Evolutionary conservation across 345 rosid genomes (phyloP).

Genomic region (Acer yangbiense): DNA sequence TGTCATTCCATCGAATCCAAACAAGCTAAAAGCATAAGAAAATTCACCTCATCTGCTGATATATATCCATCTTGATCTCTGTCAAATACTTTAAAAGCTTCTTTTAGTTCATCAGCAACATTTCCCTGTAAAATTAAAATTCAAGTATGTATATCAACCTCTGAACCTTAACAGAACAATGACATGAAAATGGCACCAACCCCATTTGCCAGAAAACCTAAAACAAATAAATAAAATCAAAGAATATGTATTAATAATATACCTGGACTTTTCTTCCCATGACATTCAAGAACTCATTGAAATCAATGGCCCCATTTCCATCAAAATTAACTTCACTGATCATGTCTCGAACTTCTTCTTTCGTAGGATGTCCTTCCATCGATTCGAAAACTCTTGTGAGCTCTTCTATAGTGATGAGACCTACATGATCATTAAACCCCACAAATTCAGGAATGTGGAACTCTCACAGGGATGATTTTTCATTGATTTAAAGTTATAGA

Average conservation of each 20-base stretch:
- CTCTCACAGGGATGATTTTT: no score
- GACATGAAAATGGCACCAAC: neutral
- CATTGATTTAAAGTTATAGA: no score
- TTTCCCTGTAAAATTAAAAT: slow-evolving; percentile 39
- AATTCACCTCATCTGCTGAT: slow-evolving; percentile 53
- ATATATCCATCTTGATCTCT: slow-evolving; percentile 68
- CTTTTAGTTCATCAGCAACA: slow-evolving; percentile 51
- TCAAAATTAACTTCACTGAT: slow-evolving; percentile 41
- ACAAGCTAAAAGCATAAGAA: no score
- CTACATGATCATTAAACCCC: slow-evolving; percentile 20
- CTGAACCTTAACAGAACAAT: neutral
- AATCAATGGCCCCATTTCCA: slow-evolving; percentile 39
- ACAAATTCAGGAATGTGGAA: neutral
- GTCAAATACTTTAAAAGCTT: slow-evolving; percentile 72
- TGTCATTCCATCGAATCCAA: no score
- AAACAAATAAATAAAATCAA: neutral
- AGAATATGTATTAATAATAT: neutral
- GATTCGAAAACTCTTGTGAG: slow-evolving; percentile 39
- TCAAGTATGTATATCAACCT: neutral
- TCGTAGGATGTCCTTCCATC: slow-evolving; percentile 44
- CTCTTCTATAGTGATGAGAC: slow-evolving; percentile 50
- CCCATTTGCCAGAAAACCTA: neutral
- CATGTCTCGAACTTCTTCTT: slow-evolving; percentile 54
- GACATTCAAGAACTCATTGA: slow-evolving; percentile 46
- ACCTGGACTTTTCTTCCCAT: slow-evolving; percentile 56